Base-by-base conservation (phyloP, 345 rosid species). In the Gossypioides kirkii region DNA sequence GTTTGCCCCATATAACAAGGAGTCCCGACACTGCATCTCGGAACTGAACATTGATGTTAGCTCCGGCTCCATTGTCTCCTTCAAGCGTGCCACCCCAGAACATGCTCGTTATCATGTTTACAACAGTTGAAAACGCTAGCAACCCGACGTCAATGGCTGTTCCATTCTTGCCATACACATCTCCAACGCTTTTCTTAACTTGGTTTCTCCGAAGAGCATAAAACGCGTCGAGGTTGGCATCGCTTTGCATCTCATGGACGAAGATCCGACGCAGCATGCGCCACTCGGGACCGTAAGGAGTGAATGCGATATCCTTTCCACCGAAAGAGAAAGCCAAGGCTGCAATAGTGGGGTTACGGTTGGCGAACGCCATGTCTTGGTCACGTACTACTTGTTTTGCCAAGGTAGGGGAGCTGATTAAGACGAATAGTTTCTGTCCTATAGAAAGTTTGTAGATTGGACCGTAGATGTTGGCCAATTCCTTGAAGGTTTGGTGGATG, bases 361-460 rank as follows among this genome's bases (percentile, higher is more conserved):
- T 62, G 25, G 82, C 76, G 25, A 83, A 85, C 0, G 47, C 66
- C 0, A 12, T 46, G 63, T 87, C 88, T 0, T 80, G 81, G 76
- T 74, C 20, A 87, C 61, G 36, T 32, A 32, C 36, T 4, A 32
- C 6, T 41, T 87, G 71, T 70, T 74, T 83, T 5, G 53, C 86
- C 6, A 82, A 60, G 0, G 68, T 8, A 0, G 87, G 80, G 0
- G 88, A 83, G 82, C 76, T 83, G 6, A 82, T 18, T 8, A 87
- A 77, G 16, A 85, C 26, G 12, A 73, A 77, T 1, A 75, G 18
- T 73, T 77, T n/a, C n/a, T 83, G 72, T 42, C 87, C 86, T 0
- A 87, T 74, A 38, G 73, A 53, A 8, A 87, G 79, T 73, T 83
- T 82, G 71, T 76, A 83, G 43, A 85, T 84, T 25, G 86, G 83